Percentiles rank a stretch among this genome's conserved stretches.
These are phyloP conservation scores for Aspergillus sclerotiicarbonarius DNA, from an alignment of 495 filamentous ascomycete genomes.

Conservation along the genomic window DNA sequence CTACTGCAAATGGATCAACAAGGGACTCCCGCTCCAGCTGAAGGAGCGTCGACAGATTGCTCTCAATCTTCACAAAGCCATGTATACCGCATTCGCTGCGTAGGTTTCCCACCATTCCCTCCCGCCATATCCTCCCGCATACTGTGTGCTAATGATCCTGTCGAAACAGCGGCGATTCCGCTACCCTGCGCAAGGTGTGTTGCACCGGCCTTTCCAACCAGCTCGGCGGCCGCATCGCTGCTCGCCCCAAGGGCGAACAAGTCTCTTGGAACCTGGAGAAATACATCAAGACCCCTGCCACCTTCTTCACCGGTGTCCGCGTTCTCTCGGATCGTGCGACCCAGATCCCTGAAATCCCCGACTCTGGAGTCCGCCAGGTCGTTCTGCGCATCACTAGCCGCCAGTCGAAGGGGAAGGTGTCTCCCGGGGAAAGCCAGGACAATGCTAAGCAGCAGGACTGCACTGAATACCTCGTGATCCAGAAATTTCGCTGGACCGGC, in stretches of 20 bases:
- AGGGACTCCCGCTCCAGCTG: slow-evolving; percentile 36
- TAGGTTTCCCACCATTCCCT: slow-evolving; percentile 29
- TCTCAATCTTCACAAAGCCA: slow-evolving; percentile 58
- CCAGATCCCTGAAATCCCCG: slow-evolving; percentile 45
- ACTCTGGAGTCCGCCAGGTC: slow-evolving; percentile 62
- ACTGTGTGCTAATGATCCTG: not conserved
- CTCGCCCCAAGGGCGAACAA: slow-evolving; percentile 47
- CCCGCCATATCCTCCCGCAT: not conserved
- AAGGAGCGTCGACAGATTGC: slow-evolving; percentile 42
- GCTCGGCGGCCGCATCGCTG: slow-evolving; percentile 54
- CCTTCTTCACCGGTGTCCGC: slow-evolving; percentile 42
- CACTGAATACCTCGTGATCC: slow-evolving; percentile 77
- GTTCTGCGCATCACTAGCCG: slow-evolving; percentile 67
- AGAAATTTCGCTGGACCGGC: slow-evolving; percentile 56
- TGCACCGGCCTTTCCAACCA: slow-evolving; percentile 55
- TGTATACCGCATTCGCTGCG: slow-evolving; percentile 72
- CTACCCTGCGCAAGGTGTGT: slow-evolving; percentile 57
- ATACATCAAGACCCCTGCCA: slow-evolving; percentile 55
- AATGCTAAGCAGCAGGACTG: slow-evolving; percentile 59
- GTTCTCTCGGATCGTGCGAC: slow-evolving; percentile 59
- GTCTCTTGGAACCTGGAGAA: slow-evolving; percentile 66
- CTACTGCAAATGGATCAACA: slow-evolving; percentile 37
- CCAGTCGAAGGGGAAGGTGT: slow-evolving; percentile 50
- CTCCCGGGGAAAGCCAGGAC: not conserved
- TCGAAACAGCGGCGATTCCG: slow-evolving; percentile 53